These are phyloP conservation scores for Podospora australis DNA, from an alignment of 495 filamentous ascomycete species.

Conservation along the genomic window DNA sequence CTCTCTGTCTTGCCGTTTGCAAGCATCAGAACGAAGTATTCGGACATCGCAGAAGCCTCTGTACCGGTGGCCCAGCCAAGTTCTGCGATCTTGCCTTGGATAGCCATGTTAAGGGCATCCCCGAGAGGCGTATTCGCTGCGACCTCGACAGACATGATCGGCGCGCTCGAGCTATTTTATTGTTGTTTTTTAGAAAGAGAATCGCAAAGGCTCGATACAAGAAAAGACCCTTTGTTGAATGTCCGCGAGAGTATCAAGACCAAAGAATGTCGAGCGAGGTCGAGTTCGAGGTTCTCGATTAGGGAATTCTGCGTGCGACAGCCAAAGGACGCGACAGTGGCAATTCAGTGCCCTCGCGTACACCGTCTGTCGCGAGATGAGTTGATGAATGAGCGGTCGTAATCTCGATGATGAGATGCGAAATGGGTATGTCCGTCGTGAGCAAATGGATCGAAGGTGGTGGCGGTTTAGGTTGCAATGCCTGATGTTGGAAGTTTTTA, in stretches of 20 bases:
- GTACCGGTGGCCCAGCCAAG: conserved; percentile 80
- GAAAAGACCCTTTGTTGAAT: no score
- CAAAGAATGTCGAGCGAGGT: no score
- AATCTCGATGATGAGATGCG: background rate
- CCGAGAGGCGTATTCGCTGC: conserved; percentile 70
- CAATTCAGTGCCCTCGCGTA: no score
- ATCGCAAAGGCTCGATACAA: no score
- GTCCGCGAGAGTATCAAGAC: no score
- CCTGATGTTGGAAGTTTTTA: conserved; percentile 11
- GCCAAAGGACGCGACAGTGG: no score
- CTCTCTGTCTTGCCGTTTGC: conserved; percentile 88
- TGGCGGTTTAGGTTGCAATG: background rate
- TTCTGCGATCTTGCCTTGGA: conserved; percentile 92
- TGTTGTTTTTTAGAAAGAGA: no score
- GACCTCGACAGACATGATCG: conserved; percentile 65
- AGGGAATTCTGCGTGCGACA: no score
- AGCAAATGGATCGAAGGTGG: background rate
- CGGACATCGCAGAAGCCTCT: conserved; percentile 78
- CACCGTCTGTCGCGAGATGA: no score
- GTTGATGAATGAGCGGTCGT: no score
- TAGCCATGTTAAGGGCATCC: conserved; percentile 66
- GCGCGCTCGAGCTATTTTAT: background rate
- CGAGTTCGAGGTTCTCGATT: no score
- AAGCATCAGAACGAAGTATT: conserved; percentile 96
- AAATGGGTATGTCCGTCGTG: background rate